Conservation (phyloP, 2,329 filamentous ascomycete genomes). For the Trichoderma cornu-damae region DNA sequence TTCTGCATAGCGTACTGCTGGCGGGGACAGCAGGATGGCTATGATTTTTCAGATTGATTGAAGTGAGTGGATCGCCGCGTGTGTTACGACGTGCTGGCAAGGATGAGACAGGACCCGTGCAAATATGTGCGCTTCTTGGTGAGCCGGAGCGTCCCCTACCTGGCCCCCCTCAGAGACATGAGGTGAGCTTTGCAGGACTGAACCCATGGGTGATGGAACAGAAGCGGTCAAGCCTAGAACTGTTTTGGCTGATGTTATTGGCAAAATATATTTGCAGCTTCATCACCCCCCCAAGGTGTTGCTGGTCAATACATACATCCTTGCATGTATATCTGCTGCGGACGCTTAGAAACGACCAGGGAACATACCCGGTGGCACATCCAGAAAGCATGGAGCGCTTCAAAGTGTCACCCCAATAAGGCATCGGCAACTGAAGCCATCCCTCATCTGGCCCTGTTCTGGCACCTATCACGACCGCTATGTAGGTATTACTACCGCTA, state of each 20-base stretch:
- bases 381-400: background rate
- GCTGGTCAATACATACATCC: background rate
- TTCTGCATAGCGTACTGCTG: background rate
- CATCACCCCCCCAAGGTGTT: background rate
- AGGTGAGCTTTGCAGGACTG: background rate
- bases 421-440: slow-evolving; percentile 12
- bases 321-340: background rate
- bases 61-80: background rate
- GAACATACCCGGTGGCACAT: background rate
- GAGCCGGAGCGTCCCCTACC: background rate
- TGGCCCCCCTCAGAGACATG: background rate
- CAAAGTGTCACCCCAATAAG: slow-evolving; percentile 3
- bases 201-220: background rate
- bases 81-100: background rate
- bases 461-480: background rate
- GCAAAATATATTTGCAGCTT: background rate
- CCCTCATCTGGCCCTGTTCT: background rate
- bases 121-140: background rate
- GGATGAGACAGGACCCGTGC: background rate
- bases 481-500: slow-evolving; percentile 9
- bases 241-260: background rate
- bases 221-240: slow-evolving; percentile 9
- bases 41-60: background rate
- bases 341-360: background rate
- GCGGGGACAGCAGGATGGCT: background rate